phyloP scores from a whole-genome alignment of 305 asterid species.

The Striga hermonthica region DNA sequence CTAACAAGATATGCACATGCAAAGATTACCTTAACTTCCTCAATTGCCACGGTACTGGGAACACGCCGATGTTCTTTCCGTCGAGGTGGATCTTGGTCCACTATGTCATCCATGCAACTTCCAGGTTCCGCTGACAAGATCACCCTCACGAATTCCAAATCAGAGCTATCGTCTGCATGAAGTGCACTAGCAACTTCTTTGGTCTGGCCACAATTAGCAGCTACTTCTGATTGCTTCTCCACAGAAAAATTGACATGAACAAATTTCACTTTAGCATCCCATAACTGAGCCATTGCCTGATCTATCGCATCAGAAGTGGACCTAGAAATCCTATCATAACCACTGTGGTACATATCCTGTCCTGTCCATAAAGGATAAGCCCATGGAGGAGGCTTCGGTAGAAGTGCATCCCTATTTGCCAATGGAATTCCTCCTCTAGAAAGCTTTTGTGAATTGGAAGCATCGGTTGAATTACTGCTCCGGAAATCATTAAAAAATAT shows the following conservation, averaged over 20 bases:
- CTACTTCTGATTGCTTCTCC: slow-evolving; percentile 55
- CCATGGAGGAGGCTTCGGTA: slow-evolving; percentile 99
- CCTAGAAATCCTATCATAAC: slow-evolving; percentile 86
- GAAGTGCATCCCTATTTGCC: slow-evolving; percentile 94
- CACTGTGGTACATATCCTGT: slow-evolving; percentile 71
- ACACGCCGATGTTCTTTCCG: slow-evolving; percentile 98
- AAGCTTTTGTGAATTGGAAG: slow-evolving; percentile 65
- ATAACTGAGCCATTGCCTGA: slow-evolving; percentile 91
- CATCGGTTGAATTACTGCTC: slow-evolving; percentile 70
- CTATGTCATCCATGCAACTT: slow-evolving; percentile 91
- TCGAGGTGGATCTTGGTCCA: slow-evolving; percentile 86
- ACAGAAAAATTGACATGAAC: slow-evolving; percentile 81
- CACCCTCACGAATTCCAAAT: slow-evolving; percentile 78
- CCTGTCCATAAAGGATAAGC: slow-evolving; percentile 88
- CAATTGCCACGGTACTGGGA: slow-evolving; percentile 99
- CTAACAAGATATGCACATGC: slow-evolving; percentile 25
- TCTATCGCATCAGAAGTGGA: slow-evolving; percentile 98
- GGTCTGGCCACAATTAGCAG: slow-evolving; percentile 37
- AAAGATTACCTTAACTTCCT: slow-evolving; percentile 87
- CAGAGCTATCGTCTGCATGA: slow-evolving; percentile 40
- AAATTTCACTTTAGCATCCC: slow-evolving; percentile 95
- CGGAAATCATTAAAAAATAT: slow-evolving; percentile 31
- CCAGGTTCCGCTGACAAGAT: slow-evolving; percentile 93
- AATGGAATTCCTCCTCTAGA: slow-evolving; percentile 97
- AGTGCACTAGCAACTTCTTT: slow-evolving; percentile 49